Evolutionary conservation across 768 basidiomycete species (phyloP), one percentile per base, ranked within the genome.

Genomic region (Leucocoprinus leucothites): DNA sequence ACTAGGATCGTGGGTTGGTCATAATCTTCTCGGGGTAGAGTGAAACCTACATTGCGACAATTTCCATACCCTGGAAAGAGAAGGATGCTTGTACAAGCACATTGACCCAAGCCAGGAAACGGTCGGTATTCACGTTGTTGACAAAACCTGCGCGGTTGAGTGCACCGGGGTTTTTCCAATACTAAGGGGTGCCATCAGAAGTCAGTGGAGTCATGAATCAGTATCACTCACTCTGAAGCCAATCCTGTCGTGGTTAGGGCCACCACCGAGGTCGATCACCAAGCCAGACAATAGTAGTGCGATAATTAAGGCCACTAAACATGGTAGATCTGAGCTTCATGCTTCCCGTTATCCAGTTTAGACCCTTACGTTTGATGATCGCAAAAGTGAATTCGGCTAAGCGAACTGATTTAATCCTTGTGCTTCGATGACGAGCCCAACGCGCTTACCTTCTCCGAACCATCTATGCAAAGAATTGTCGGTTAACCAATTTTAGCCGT

Each of bases 51-150:
- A 88, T 79, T 24, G 84, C 82, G 36, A 91, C 84, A 40, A 88
- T 70, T 64, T 92, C 89, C 74, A 90, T 82, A 36, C 84, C 88
- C 62, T 87, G 82, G 73, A 84, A 87, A 4, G 89, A 89, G 76
- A 89, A 94, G 1, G 82, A 84, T 13, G 79, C 78, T 61, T 79
- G 75, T 21, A 79, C 72, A n/a, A 80, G 57, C 26, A 77, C 75
- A 56, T 66, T 68, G 19, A 80, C 59, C 42, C 76, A 70, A 0
- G 71, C 78, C 9, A 80, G 68, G 65, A 79, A 80, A 11, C 75
- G 71, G 60, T 80, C 77, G 4, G 74, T 72, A 48, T 80, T 76
- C 41, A 79, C 57, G 42, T 65, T 58, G 40, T 71, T 68, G 11
- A 77, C 75, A 16, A 79, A 63, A n/a, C 73, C 72, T 14, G 74